phyloP scores from a whole-genome alignment of 768 basidiomycete species.

The Scleroderma citrinum region DNA sequence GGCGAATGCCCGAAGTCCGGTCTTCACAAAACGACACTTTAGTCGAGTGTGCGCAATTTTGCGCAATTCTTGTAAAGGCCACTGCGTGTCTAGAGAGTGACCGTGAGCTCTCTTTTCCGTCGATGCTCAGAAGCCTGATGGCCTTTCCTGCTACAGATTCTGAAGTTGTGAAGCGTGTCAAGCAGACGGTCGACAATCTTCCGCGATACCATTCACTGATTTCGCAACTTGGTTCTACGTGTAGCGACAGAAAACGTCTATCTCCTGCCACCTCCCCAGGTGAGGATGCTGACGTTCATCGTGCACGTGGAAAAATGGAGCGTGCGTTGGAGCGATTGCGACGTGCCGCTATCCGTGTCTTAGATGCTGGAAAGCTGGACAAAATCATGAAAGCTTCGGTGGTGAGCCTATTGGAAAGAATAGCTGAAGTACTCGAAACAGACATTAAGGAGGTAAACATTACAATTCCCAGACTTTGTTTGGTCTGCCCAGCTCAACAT shows the following conservation, averaged over 20 bases:
- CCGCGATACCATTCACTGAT: conserved; percentile 14
- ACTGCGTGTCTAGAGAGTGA: conserved; percentile 29
- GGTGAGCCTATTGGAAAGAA: conserved; percentile 30
- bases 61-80: conserved; percentile 39
- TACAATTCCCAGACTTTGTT: background rate
- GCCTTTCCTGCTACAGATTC: conserved; percentile 6
- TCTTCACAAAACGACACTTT: conserved; percentile 13
- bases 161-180: conserved; percentile 15
- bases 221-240: conserved; percentile 8
- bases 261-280: background rate
- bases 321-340: conserved; percentile 57
- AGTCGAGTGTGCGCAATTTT: conserved; percentile 37
- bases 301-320: conserved; percentile 47
- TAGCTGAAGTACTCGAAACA: conserved; percentile 29
- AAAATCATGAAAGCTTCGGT: conserved; percentile 9
- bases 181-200: conserved; percentile 14
- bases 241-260: background rate
- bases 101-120: conserved; percentile 4
- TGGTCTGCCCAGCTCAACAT: background rate
- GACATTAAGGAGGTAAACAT: conserved; percentile 26
- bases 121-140: background rate
- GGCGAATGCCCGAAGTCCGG: background rate
- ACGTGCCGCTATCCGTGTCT: conserved; percentile 39
- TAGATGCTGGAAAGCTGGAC: conserved; percentile 32
- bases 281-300: conserved; percentile 16